Evolutionary conservation across 108 stramenopile genomes (phyloP).

Genomic region (Nitzschia inconspicua): DNA sequence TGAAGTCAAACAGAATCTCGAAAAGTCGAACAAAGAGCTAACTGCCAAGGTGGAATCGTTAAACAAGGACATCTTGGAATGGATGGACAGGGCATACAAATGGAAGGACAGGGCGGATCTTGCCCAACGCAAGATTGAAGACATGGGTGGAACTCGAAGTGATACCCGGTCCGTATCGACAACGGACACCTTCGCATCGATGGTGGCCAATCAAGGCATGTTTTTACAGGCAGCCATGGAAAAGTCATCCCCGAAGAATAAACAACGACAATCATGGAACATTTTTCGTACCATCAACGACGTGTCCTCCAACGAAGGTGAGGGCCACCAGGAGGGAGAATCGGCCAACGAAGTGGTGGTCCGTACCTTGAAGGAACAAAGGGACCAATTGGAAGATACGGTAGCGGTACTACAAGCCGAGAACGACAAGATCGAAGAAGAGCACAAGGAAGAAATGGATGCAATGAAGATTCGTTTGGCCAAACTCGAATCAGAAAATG

Average conservation of each 20-base stretch:
- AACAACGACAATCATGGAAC: not conserved
- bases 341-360: slow-evolving; percentile 24
- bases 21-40: slow-evolving; percentile 16
- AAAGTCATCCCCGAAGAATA: too few species aligned
- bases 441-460: slow-evolving; percentile 40
- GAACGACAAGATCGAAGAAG: slow-evolving; percentile 27
- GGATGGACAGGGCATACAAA: slow-evolving; percentile 31
- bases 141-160: too few species aligned
- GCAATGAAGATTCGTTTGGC: slow-evolving; percentile 25
- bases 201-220: slow-evolving; percentile 24
- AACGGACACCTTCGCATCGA: not conserved
- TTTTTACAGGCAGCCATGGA: slow-evolving; percentile 38
- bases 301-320: not conserved
- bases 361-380: slow-evolving; percentile 24
- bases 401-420: slow-evolving; percentile 31
- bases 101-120: slow-evolving; percentile 36
- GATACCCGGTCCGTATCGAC: not conserved
- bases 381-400: slow-evolving; percentile 11
- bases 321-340: slow-evolving; percentile 9
- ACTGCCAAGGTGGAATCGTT: slow-evolving; percentile 12
- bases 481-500: slow-evolving; percentile 35
- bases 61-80: slow-evolving; percentile 12
- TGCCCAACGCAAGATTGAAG: slow-evolving; percentile 27
- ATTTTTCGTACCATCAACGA: too few species aligned
- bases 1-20: slow-evolving; percentile 6